These are phyloP conservation scores for Aschersonia sp. DNA, from an alignment of 2,329 filamentous ascomycete genomes.

Conservation along the genomic window DNA sequence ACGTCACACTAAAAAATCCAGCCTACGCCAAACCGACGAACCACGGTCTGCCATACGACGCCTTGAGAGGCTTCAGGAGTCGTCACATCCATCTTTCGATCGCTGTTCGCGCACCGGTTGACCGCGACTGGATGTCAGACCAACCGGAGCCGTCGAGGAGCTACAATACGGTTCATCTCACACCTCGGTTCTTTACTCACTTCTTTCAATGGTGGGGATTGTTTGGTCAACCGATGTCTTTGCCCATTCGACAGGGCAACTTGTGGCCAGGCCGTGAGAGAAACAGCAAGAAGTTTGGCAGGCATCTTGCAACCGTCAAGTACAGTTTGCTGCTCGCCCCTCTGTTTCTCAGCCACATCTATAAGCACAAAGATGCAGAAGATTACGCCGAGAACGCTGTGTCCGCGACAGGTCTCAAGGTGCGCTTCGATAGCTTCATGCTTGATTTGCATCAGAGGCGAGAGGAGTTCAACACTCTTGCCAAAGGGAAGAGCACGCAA, in stretches of 20 bases:
- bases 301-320: slow-evolving; percentile 96
- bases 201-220: slow-evolving; percentile 98
- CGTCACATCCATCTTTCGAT: slow-evolving; percentile 94
- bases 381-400: slow-evolving; percentile 65
- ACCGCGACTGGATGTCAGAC: slow-evolving; percentile 71
- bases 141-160: slow-evolving; percentile 67
- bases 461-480: slow-evolving; percentile 76
- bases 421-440: slow-evolving; percentile 93
- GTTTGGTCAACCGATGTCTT: slow-evolving; percentile 86
- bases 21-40: slow-evolving; percentile 50
- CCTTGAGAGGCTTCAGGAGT: slow-evolving; percentile 92
- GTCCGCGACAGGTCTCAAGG: slow-evolving; percentile 90
- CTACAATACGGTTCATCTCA: slow-evolving; percentile 93
- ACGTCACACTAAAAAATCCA: slow-evolving; percentile 74
- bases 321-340: slow-evolving; percentile 89
- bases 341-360: slow-evolving; percentile 89
- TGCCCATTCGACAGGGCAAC: slow-evolving; percentile 83
- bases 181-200: slow-evolving; percentile 92
- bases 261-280: slow-evolving; percentile 90
- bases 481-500: slow-evolving; percentile 61
- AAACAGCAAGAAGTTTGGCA: slow-evolving; percentile 95
- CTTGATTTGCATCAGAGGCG: slow-evolving; percentile 88
- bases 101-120: slow-evolving; percentile 73
- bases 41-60: slow-evolving; percentile 56
- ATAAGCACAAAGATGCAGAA: slow-evolving; percentile 94